phyloP scores from a whole-genome alignment of 768 basidiomycete species.

The Hirschioporus abietinus region DNA sequence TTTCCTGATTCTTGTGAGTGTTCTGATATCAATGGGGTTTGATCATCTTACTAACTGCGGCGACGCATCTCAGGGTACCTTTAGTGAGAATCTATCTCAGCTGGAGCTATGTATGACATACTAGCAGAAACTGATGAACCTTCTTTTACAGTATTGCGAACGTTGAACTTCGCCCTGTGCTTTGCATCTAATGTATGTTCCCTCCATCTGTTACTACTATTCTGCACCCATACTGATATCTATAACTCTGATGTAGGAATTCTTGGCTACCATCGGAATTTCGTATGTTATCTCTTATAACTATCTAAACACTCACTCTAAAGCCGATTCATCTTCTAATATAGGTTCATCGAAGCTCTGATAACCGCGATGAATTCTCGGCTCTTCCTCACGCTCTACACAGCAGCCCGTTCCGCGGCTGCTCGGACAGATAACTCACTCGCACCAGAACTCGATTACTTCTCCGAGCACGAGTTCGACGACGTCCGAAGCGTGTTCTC shows the following conservation, averaged over 20 bases:
- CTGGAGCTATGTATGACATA: background rate
- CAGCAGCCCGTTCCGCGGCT: background rate
- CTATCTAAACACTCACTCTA: background rate
- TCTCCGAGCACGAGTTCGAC: background rate
- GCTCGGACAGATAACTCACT: background rate
- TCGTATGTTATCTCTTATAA: background rate
- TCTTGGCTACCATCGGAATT: background rate
- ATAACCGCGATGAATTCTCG: background rate
- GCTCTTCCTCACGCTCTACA: background rate
- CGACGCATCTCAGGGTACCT: background rate
- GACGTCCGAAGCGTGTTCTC: background rate
- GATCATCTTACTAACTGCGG: background rate
- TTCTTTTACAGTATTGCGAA: background rate
- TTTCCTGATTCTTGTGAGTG: background rate
- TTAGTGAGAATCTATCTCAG: background rate
- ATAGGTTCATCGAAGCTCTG: background rate
- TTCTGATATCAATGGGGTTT: background rate
- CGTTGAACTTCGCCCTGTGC: background rate
- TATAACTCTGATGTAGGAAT: background rate
- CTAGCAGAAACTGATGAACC: background rate
- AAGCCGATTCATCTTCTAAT: background rate
- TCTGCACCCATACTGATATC: background rate
- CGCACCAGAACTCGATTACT: background rate
- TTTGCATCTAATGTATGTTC: background rate
- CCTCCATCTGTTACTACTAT: background rate